Evolutionary conservation across 768 basidiomycete genomes (phyloP), one percentile per base, ranked within the genome.

Genomic region (Lactifluus piperatus): DNA sequence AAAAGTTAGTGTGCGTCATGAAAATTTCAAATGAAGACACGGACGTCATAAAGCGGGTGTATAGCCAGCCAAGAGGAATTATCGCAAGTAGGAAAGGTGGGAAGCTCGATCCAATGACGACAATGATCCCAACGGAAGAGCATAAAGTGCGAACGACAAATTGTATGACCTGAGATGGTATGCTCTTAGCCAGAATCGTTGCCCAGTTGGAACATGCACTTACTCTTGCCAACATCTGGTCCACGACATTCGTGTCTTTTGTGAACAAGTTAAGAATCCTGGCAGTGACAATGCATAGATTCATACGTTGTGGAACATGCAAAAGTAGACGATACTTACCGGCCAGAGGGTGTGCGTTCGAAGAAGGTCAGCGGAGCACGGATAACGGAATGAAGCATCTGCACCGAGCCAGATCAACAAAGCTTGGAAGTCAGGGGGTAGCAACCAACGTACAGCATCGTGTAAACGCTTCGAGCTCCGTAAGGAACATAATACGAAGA

Each of bases 261-360:
- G 91, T 91, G 72, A 97, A 97, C 27, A 97, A 71, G 71, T 97
- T 97, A 52, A 97, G 69, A 54, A 94, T 87, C 9, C 92, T 89
- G 55, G 57, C 39, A 26, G 48, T 1, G 7, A 56, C 26, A 54
- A 52, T n/a, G n/a, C n/a, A n/a, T n/a, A n/a, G n/a, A n/a, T 51
- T 20, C 27, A 24, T 37, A 22, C 30, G 8, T 37, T 18, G 44
- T 32, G 10, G 4, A 29, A 39, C 30, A 47, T 18, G 27, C 6
- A 22, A 9, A 9, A 34, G 26, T 37, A 20, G 10, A 37, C 11
- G 44, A 22, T 36, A 60, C 77, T 51, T 64, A 87, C 88, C 87
- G 80, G 64, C 92, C 92, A 16, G 81, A 85, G 1, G 93, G 94
- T 0, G 93, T 97, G 54, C 79, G 72, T 70, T 97, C 94, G 69